These are phyloP conservation scores for Fraxinus quadrangulata DNA, from an alignment of 257 asterid genomes.

Conservation along the genomic window DNA sequence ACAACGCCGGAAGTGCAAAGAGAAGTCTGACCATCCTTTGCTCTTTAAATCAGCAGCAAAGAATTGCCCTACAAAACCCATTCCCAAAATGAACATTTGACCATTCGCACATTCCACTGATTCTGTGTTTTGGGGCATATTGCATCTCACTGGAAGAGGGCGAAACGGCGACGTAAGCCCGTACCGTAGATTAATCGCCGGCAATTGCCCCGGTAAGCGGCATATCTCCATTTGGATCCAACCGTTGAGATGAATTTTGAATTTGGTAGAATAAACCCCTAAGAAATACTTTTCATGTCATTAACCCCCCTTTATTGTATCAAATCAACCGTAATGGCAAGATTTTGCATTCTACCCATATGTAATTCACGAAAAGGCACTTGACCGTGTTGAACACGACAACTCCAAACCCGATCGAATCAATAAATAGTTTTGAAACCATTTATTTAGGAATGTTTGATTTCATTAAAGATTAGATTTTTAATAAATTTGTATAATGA, in stretches of 20 bases:
- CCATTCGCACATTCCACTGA: conserved; percentile 30
- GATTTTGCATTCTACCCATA: neutral
- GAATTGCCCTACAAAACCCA: conserved; percentile 86
- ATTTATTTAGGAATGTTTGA: too few relatives aligned
- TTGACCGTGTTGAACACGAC: too few relatives aligned
- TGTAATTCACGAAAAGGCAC: too few relatives aligned
- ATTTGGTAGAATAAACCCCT: neutral
- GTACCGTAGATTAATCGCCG: conserved; percentile 37
- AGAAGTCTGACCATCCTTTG: conserved; percentile 60
- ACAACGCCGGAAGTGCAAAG: neutral
- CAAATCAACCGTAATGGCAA: neutral
- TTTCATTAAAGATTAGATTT: too few relatives aligned
- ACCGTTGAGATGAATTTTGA: neutral
- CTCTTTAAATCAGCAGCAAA: conserved; percentile 66
- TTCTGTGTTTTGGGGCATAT: conserved; percentile 23
- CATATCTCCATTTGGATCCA: conserved; percentile 38
- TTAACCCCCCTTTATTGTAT: too few relatives aligned
- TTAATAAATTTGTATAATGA: too few relatives aligned
- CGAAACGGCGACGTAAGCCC: conserved; percentile 24
- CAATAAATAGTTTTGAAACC: too few relatives aligned
- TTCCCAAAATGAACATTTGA: conserved; percentile 80
- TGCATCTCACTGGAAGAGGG: conserved; percentile 33
- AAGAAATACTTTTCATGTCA: neutral
- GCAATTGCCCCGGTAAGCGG: conserved; percentile 29
- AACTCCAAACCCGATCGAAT: too few relatives aligned